Conservation (phyloP, 2,329 filamentous ascomycete species). For the Fulvia fulva region DNA sequence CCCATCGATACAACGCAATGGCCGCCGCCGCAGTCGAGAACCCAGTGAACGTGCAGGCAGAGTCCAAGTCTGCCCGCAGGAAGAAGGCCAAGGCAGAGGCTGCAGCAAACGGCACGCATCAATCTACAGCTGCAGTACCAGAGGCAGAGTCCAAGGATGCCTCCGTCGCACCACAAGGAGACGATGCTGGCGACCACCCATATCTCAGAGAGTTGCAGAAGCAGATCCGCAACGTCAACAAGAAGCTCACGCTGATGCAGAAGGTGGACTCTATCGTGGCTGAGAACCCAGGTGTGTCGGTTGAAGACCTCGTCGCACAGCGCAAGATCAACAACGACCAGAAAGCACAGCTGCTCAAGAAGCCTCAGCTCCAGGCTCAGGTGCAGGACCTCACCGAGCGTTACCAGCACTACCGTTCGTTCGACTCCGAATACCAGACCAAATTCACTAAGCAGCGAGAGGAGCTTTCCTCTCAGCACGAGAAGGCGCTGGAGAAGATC, state of each 20-base stretch:
- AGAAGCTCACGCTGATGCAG: conserved; percentile 78
- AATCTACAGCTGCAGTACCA: conserved; percentile 17
- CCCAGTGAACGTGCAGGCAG: conserved; percentile 23
- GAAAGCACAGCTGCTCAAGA: conserved; percentile 72
- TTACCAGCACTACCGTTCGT: conserved; percentile 68
- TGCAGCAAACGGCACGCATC: conserved; percentile 22
- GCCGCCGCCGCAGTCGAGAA: conserved; percentile 61
- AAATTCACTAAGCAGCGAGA: conserved; percentile 57
- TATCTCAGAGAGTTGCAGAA: conserved; percentile 89
- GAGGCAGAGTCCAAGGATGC: conserved; percentile 21
- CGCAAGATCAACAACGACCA: conserved; percentile 79
- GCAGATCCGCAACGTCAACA: conserved; percentile 88
- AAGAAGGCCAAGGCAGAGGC: conserved; percentile 40
- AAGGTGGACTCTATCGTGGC: conserved; percentile 68
- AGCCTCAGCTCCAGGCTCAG: conserved; percentile 66
- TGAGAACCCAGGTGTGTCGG: conserved; percentile 65
- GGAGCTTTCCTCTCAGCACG: conserved; percentile 52
- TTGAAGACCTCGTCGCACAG: conserved; percentile 67
- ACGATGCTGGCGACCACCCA: conserved; percentile 64
- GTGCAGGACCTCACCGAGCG: conserved; percentile 70
- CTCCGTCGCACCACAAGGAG: conserved; percentile 33
- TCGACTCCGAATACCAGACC: conserved; percentile 67
- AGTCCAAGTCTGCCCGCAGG: conserved; percentile 52
- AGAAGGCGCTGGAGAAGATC: conserved; percentile 54
- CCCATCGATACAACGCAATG: conserved; percentile 46